phyloP scores from a whole-genome alignment of 2,329 filamentous ascomycete genomes.

The Furcasterigmium furcatum region DNA sequence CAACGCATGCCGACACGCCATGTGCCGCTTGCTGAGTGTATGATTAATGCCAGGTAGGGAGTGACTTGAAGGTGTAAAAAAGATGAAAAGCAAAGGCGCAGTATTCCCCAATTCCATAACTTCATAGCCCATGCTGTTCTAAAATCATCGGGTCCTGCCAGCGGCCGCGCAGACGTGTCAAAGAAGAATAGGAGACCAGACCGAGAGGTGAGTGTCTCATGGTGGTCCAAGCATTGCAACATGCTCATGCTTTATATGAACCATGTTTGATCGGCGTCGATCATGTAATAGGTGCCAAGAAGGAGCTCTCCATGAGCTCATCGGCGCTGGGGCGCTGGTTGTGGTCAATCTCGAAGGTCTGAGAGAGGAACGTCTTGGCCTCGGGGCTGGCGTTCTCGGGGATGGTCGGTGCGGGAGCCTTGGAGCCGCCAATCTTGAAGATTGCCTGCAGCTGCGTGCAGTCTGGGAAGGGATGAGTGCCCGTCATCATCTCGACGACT shows the following conservation, averaged over 20 bases:
- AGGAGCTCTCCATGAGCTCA: slow-evolving; percentile 80
- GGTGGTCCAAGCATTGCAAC: too few relatives aligned
- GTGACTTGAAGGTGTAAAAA: background rate
- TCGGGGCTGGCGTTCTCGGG: slow-evolving; percentile 84
- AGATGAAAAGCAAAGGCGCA: background rate
- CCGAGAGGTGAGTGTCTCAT: too few relatives aligned
- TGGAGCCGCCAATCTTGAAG: slow-evolving; percentile 92
- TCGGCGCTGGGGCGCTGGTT: slow-evolving; percentile 89
- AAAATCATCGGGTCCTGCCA: slow-evolving; percentile 12
- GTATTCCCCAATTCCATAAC: background rate
- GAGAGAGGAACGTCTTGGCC: slow-evolving; percentile 75
- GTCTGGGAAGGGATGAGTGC: slow-evolving; percentile 92
- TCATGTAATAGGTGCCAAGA: slow-evolving; percentile 70
- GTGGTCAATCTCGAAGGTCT: slow-evolving; percentile 95
- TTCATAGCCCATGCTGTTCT: background rate
- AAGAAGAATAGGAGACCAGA: slow-evolving; percentile 6
- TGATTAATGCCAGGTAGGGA: background rate
- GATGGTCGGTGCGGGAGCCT: slow-evolving; percentile 76
- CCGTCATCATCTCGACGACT: slow-evolving; percentile 99
- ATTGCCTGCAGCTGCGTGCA: slow-evolving; percentile 97
- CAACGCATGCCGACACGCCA: background rate
- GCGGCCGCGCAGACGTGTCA: slow-evolving; percentile 10
- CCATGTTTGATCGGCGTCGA: background rate
- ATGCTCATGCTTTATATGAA: background rate
- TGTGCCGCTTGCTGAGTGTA: background rate